Conservation (phyloP, 2,329 filamentous ascomycete species). For the Didymella lethalis region DNA sequence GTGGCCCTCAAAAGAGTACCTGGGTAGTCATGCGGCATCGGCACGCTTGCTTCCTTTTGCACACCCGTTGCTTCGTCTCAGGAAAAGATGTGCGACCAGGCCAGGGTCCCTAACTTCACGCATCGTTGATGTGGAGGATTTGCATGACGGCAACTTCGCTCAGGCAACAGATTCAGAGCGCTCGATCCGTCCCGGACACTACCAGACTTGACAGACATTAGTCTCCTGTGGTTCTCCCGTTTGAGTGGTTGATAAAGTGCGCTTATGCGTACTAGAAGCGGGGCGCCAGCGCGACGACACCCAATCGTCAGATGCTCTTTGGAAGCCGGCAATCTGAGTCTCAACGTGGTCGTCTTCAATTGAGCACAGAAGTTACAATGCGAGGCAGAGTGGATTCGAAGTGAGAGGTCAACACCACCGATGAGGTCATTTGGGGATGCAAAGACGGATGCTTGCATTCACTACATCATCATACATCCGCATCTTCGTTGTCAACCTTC, state of each 20-base stretch:
- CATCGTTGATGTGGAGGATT: constrained; percentile 16
- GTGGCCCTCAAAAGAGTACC: constrained; percentile 17
- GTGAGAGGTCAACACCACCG: constrained; percentile 17
- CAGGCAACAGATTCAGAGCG: constrained; percentile 36
- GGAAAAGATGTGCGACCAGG: constrained; percentile 14
- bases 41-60: constrained; percentile 19
- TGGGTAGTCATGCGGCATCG: constrained; percentile 20
- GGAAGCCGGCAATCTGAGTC: constrained; percentile 13
- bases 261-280: constrained; percentile 39
- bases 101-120: constrained; percentile 24
- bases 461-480: constrained; percentile 26
- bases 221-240: constrained; percentile 17
- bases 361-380: constrained; percentile 16
- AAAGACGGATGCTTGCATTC: constrained; percentile 24
- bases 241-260: constrained; percentile 40
- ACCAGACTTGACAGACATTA: constrained; percentile 30
- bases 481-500: constrained; percentile 28
- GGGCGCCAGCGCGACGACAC: constrained; percentile 29
- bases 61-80: constrained; percentile 12
- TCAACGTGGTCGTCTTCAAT: constrained; percentile 37
- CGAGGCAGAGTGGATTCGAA: constrained; percentile 12
- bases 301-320: constrained; percentile 26
- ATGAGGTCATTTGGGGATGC: constrained; percentile 34
- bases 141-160: constrained; percentile 40
- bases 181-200: constrained; percentile 46